These are phyloP conservation scores for Paecilomyces variotii DNA, from an alignment of 2,329 filamentous ascomycete species.

Conservation along the genomic window DNA sequence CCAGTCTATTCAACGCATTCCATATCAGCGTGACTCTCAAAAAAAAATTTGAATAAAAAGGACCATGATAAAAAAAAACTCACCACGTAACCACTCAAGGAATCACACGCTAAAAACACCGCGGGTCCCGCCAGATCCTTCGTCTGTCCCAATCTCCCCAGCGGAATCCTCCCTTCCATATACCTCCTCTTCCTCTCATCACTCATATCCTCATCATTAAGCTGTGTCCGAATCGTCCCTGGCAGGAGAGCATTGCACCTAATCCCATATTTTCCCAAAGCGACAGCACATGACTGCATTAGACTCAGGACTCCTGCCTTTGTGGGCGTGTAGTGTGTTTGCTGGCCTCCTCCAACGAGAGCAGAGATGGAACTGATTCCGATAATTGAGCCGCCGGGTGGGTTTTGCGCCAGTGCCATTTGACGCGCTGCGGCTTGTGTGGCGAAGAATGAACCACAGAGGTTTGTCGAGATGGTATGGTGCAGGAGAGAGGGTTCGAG, in stretches of 20 bases:
- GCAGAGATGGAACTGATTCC: constrained; percentile 35
- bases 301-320: constrained; percentile 74
- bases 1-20: constrained; percentile 47
- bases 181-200: constrained; percentile 64
- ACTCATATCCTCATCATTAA: constrained; percentile 76
- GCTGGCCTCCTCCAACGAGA: constrained; percentile 59
- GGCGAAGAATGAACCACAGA: constrained; percentile 81
- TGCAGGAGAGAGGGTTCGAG: constrained; percentile 63
- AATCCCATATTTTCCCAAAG: constrained; percentile 66
- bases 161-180: constrained; percentile 73
- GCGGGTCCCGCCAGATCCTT: constrained; percentile 75
- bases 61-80: constrained; percentile 13
- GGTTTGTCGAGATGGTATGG: constrained; percentile 68
- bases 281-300: constrained; percentile 76
- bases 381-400: constrained; percentile 67
- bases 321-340: constrained; percentile 82
- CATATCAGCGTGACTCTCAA: not conserved
- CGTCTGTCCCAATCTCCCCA: constrained; percentile 65
- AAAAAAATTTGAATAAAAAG: not conserved
- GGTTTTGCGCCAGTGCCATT: constrained; percentile 65
- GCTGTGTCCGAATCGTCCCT: constrained; percentile 73
- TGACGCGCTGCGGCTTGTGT: constrained; percentile 78
- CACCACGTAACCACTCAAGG: constrained; percentile 67
- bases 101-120: constrained; percentile 72
- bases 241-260: constrained; percentile 78